These are phyloP conservation scores for Trichophyton mentagrophytes DNA, from an alignment of 2,329 filamentous ascomycete genomes.

Conservation along the genomic window DNA sequence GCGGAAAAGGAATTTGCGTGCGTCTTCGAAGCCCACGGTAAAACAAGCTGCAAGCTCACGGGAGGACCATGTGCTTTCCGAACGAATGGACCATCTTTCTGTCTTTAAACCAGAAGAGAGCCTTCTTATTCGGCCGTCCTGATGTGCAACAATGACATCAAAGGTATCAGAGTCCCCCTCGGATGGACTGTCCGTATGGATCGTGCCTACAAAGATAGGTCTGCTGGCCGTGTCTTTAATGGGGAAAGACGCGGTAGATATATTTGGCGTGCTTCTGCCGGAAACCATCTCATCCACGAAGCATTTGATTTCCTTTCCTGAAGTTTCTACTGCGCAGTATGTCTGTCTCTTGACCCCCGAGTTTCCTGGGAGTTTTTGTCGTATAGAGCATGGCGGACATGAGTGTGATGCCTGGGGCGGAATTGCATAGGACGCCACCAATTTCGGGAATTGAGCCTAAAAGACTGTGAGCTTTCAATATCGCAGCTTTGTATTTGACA, in stretches of 20 bases:
- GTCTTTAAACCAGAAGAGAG: constrained; percentile 29
- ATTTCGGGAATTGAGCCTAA: constrained; percentile 48
- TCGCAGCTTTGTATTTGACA: not conserved
- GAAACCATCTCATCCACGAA: constrained; percentile 39
- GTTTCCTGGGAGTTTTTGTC: constrained; percentile 36
- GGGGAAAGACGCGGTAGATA: constrained; percentile 28
- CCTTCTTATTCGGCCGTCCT: constrained; percentile 31
- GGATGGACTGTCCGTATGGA: constrained; percentile 20
- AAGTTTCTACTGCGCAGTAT: constrained; percentile 40
- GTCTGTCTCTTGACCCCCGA: constrained; percentile 40
- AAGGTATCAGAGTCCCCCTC: constrained; percentile 21
- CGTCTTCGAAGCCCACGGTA: constrained; percentile 30
- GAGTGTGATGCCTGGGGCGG: constrained; percentile 47
- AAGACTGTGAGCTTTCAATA: constrained; percentile 7
- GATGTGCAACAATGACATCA: constrained; percentile 32
- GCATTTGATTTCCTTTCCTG: constrained; percentile 40
- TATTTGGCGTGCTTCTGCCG: constrained; percentile 22
- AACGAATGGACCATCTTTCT: constrained; percentile 29
- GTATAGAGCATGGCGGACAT: constrained; percentile 46
- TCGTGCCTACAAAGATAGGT: constrained; percentile 27
- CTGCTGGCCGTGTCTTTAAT: constrained; percentile 28
- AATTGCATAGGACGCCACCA: constrained; percentile 48
- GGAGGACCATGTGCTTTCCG: constrained; percentile 19
- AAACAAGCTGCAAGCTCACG: constrained; percentile 26
- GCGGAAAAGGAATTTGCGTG: constrained; percentile 29